Evolutionary conservation across 2,329 filamentous ascomycete species (phyloP), one percentile per base, ranked within the genome.

Genomic region (Microascus cirrosus): DNA sequence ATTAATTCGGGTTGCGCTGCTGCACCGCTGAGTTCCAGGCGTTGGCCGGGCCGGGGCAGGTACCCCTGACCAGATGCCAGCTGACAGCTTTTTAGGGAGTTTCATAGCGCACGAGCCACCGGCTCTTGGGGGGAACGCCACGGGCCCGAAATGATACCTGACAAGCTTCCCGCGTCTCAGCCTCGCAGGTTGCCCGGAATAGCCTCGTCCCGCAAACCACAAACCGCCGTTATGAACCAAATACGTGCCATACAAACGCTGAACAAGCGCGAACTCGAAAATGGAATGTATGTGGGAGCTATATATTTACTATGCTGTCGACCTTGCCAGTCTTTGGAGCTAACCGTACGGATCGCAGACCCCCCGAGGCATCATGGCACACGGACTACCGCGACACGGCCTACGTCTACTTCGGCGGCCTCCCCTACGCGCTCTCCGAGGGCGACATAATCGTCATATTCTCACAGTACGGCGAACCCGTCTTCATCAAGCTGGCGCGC

Each of bases 321-420:
- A 36, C 32, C 53, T 32, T 10, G 7, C 28, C 6, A 22, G n/a
- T n/a, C n/a, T n/a, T n/a, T 32, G 28, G 28, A 36, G 53, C 70
- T 69, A 62, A 71, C 61, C 36, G n/a, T 34, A n/a, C 45, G 54
- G 25, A 51, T 48, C 56, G 48, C 65, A 92, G 90, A 64, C 80
- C 86, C 2, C 86, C 92, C 50, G 85, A 91, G 73, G 93, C 87
- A 62, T 96, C 93, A 59, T 97, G 93, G 93, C 93, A 97, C 70
- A 86, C 87, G 70, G 95, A 99, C 76, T 99, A 97, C 74, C 89
- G 90, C 74, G 94, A 95, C 75, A 97, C 94, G 1, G 95, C 94
- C 60, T 99, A 93, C 71, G 77, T 99, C 69, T 96, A 96, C 77
- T 92, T 99, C 64, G 95, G 95, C 67, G 93, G 93, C 32, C 81